A percentile compares a stretch with the other conserved stretches of the same genome.
Conservation (phyloP, 768 basidiomycete species). For the Termitomyces sp. region DNA sequence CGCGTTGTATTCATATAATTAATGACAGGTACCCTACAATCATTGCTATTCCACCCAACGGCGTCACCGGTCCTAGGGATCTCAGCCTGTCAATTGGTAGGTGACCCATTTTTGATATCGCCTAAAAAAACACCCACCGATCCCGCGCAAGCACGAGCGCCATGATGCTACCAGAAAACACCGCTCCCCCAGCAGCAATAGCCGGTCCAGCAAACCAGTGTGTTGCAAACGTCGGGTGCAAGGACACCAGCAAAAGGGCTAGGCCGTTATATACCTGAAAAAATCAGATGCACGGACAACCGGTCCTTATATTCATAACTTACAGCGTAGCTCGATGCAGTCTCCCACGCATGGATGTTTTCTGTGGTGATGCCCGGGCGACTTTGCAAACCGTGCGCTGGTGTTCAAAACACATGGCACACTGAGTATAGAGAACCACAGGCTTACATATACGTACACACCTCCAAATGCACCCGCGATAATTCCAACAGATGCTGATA, state of each 20-base stretch:
- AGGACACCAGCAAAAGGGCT: conserved; percentile 52
- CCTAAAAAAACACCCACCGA: conserved; percentile 20
- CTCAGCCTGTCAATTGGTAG: conserved; percentile 28
- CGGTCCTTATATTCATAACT: conserved; percentile 8
- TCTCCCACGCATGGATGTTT: conserved; percentile 53
- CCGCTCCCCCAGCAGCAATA: conserved; percentile 45
- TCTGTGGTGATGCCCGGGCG: conserved; percentile 42
- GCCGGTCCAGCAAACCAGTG: conserved; percentile 67
- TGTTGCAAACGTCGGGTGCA: conserved; percentile 52
- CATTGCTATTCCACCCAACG: conserved; percentile 57
- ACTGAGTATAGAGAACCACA: not conserved
- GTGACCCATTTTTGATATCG: conserved; percentile 16
- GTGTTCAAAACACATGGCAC: not conserved
- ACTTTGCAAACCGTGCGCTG: conserved; percentile 52
- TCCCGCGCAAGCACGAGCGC: conserved; percentile 44
- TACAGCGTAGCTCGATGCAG: conserved; percentile 61
- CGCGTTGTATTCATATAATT: conserved; percentile 30
- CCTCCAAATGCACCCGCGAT: conserved; percentile 62
- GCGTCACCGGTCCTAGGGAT: conserved; percentile 60
- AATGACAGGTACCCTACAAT: conserved; percentile 61
- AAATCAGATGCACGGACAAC: not conserved
- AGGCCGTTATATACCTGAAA: conserved; percentile 64
- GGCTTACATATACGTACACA: conserved; percentile 8
- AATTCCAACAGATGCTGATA: conserved; percentile 41
- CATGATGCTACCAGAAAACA: conserved; percentile 65